Conservation (phyloP, 345 rosid species). For the Rhizophora apiculata region DNA sequence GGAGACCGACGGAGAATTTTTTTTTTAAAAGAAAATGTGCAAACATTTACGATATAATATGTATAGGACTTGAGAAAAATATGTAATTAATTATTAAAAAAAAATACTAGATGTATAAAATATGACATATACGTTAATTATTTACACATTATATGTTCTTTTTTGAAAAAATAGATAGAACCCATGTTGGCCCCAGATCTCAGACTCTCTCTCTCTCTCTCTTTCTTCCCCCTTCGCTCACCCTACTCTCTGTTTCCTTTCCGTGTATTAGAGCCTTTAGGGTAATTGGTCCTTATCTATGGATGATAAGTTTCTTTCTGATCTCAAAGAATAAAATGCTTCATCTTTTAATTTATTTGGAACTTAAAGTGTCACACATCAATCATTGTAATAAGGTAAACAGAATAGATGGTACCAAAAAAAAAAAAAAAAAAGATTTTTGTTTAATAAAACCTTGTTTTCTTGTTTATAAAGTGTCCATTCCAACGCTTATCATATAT, state of each 20-base stretch:
- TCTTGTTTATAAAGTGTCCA: not conserved
- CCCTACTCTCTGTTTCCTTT: no score
- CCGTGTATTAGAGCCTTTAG: not conserved
- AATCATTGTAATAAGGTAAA: not conserved
- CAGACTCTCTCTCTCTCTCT: no score
- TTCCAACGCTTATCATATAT: not conserved
- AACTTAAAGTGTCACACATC: constrained; percentile 7
- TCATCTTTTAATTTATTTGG: not conserved
- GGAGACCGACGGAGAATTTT: no score
- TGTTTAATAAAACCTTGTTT: not conserved
- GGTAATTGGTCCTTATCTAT: constrained; percentile 17
- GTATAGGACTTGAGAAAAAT: not conserved
- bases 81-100: no score
- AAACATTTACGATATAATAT: no score
- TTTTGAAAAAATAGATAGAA: no score
- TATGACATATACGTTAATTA: no score
- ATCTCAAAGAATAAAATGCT: constrained; percentile 16
- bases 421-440: not conserved
- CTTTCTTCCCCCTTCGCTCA: no score
- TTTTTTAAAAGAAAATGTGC: no score
- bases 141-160: no score
- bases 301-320: constrained; percentile 14
- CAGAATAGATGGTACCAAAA: not conserved
- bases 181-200: no score
- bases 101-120: no score